Evolutionary conservation across 805 yeast genomes (phyloP), one percentile per base, ranked within the genome.

Genomic region (Candida odintsovae): DNA sequence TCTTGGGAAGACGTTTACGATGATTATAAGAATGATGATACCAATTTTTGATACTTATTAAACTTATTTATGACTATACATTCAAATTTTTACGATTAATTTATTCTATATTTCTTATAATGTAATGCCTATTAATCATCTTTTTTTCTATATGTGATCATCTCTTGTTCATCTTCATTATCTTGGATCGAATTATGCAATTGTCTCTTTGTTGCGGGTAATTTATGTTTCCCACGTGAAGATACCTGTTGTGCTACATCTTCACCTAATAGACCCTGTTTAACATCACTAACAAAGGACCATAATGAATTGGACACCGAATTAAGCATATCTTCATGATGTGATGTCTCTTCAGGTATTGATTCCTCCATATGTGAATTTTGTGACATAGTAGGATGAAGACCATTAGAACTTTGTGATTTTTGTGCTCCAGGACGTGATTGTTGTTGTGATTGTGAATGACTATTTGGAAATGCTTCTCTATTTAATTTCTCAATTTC

Each of bases 401-500:
- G 46, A 19, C 40, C 43, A 28, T 28, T 28, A n/a, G 31, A 8
- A 13, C n/a, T 28, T 7, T 20, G 31, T 18, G 42, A 26, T 28
- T 10, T 16, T 26, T 11, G 41, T 16, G 13, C 25, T 2, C 38
- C 37, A 22, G 43, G 36, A 3, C 43, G 23, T 21, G 49, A 29
- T 28, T 45, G 26, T 28, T 45, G 26, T 29, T 35, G 23, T 7
- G 35, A 29, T 31, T 31, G 19, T 15, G 37, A 23, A 16, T 35
- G 38, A 18, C 41, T 40, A n/a, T 35, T 41, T 40, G 53, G 50
- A 42, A 51, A 52, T 2, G 55, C 56, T 23, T 53, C 57, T 33
- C 53, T 54, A 38, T 50, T 66, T 21, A 75, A 64, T 50, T 74
- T 78, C 52, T 83, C 90, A 47, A 84, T 69, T 59, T 83, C 90